A percentile compares a stretch with the other conserved stretches of the same genome.
These are phyloP conservation scores for Lentinula novae-zelandiae DNA, from an alignment of 1,284 basidiomycete genomes.

Conservation along the genomic window DNA sequence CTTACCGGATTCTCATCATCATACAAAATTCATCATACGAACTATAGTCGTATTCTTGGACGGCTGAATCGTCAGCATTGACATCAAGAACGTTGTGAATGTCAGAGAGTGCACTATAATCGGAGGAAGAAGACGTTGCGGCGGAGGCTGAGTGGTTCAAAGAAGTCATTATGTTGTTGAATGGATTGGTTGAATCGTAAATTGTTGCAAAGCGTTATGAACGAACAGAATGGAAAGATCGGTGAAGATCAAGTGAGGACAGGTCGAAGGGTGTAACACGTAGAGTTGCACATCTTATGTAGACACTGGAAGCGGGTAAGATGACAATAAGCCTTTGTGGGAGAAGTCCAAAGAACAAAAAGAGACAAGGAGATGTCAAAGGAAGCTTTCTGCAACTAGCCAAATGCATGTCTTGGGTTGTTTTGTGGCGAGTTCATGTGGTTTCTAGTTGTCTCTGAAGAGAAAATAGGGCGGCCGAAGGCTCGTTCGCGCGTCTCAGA, in stretches of 20 bases:
- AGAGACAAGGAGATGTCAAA: neutral
- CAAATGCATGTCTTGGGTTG: too few species aligned
- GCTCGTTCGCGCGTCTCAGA: too few species aligned
- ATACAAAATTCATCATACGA: slow-evolving; percentile 1
- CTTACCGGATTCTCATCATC: neutral
- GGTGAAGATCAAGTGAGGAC: neutral
- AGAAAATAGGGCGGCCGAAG: too few species aligned
- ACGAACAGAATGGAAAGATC: neutral
- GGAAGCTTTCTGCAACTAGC: neutral
- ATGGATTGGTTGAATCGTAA: neutral
- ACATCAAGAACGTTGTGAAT: neutral
- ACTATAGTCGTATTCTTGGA: neutral
- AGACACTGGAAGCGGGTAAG: neutral
- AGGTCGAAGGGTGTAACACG: neutral
- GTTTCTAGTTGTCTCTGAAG: too few species aligned
- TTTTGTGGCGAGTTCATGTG: too few species aligned
- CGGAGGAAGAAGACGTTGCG: neutral
- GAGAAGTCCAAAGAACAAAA: neutral
- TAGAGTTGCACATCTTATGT: neutral
- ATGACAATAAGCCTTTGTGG: neutral
- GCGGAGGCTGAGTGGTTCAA: neutral
- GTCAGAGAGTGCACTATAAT: neutral
- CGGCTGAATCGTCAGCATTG: neutral
- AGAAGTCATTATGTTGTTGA: neutral
- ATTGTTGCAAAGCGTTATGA: neutral